Evolutionary conservation across 2,329 filamentous ascomycete species (phyloP), one percentile per base, ranked within the genome.

Genomic region (Cladosporium sp.): DNA sequence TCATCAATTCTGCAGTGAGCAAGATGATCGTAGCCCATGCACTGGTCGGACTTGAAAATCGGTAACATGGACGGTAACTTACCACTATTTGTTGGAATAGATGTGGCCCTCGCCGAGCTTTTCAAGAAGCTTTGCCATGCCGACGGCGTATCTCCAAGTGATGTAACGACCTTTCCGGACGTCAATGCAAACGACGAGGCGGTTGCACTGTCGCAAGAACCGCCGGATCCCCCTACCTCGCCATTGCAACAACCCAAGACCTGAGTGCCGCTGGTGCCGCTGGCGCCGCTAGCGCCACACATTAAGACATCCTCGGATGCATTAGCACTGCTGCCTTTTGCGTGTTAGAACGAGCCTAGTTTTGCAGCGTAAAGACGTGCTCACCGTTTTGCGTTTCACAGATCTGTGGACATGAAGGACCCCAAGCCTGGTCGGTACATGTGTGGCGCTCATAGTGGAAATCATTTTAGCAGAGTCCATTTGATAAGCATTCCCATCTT

Each of bases 381-480:
- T 43, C 18, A 43, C 39, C 39, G 14, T 8, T 3, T 21, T 43
- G 18, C 18, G 39, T 43, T 10, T 43, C 39, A 21, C 39, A 43
- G 5, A 43, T 13, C 7, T 43, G 39, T 43, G 39, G 49, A 5
- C 49, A 53, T 2, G 18, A 28, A 18, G 23, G 23, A 5, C 28
- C 30, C 76, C 75, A 78, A 0, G 61, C 69, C 63, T 71, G 64
- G 32, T 77, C 75, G 4, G 75, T 76, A 66, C 76, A 78, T 6
- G 74, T 74, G 59, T 76, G 76, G 14, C 76, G 73, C 6, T 71
- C 72, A 62, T 70, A 74, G 7, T 68, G 65, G 18, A 59, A 59
- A 4, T 59, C 62, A 23, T 73, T 63, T 53, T 73, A 74, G 67
- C 77, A 79, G 54, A 78, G 66, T 1, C 74, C 75, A 58, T 76